Conservation (phyloP, 1,284 basidiomycete genomes). For the Papiliotrema laurentii region DNA sequence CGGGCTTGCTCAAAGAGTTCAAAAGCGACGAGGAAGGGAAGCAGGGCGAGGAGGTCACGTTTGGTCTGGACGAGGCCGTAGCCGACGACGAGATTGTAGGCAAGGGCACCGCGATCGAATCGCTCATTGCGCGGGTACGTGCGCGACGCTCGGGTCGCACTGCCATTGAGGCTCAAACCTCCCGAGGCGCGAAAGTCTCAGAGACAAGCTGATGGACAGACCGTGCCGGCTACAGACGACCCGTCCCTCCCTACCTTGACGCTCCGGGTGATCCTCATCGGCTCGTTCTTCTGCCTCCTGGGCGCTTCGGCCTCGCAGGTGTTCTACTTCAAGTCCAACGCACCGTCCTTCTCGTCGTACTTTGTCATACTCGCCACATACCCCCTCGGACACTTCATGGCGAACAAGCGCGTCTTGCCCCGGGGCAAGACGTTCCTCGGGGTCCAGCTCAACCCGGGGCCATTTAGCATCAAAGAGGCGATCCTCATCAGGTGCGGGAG, state of each 20-base stretch:
- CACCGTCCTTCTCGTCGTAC: conserved; percentile 53
- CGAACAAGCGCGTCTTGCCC: conserved; percentile 33
- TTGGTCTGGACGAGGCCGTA: conserved; percentile 8
- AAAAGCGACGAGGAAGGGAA: conserved; percentile 6
- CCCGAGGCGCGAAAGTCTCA: not conserved
- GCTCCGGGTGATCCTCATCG: conserved; percentile 53
- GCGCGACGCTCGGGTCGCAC: not conserved
- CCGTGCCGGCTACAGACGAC: conserved; percentile 55
- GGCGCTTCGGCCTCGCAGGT: conserved; percentile 52
- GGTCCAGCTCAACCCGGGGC: conserved; percentile 51
- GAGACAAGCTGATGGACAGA: conserved; percentile 15
- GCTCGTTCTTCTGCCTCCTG: conserved; percentile 52
- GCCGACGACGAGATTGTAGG: conserved; percentile 31
- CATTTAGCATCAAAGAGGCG: conserved; percentile 51
- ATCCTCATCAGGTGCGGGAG: conserved; percentile 39
- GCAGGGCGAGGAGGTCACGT: conserved; percentile 5
- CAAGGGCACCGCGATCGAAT: conserved; percentile 34
- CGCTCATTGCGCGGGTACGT: conserved; percentile 35
- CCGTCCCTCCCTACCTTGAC: conserved; percentile 53
- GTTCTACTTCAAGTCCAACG: conserved; percentile 52
- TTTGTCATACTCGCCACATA: conserved; percentile 54
- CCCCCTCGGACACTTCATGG: conserved; percentile 48
- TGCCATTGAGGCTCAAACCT: not conserved
- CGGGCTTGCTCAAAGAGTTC: conserved; percentile 7
- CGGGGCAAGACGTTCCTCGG: conserved; percentile 29